Evolutionary conservation across 2,329 filamentous ascomycete species (phyloP).

Genomic region (Rasamsonia emersonii): DNA sequence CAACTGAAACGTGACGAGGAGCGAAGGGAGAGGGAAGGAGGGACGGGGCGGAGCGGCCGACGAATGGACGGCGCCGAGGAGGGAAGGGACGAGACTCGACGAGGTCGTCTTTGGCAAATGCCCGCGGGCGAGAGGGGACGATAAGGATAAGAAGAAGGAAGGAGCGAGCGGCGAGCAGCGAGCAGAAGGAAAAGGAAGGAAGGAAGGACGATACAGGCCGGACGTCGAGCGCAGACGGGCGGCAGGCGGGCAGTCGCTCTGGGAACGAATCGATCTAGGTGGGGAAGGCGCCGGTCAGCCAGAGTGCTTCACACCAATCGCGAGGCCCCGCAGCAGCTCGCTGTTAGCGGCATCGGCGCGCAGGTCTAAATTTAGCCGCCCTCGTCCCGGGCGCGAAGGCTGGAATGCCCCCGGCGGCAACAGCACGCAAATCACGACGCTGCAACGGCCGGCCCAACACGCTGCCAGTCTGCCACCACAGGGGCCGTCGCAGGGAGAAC

Average conservation of each 20-base stretch:
- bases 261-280: conserved; percentile 8
- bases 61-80: conserved; percentile 2
- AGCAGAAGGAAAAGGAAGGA: conserved; percentile 8
- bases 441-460: too few species aligned
- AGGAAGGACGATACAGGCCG: too few species aligned
- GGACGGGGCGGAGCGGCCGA: background rate
- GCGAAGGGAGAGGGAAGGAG: conserved; percentile 10
- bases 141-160: conserved; percentile 6
- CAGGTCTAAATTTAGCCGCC: conserved; percentile 33
- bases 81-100: conserved; percentile 1
- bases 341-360: conserved; percentile 12
- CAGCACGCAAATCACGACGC: conserved; percentile 21
- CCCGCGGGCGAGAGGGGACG: background rate
- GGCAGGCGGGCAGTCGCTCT: too few species aligned
- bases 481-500: too few species aligned
- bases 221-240: too few species aligned
- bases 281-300: conserved; percentile 6
- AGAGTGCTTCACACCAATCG: conserved; percentile 1
- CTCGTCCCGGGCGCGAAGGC: conserved; percentile 13
- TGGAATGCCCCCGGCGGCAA: conserved; percentile 25
- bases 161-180: conserved; percentile 8
- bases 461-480: too few species aligned
- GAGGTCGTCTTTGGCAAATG: too few species aligned
- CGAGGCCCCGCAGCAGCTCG: background rate
- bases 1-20: conserved; percentile 10